phyloP scores from a whole-genome alignment of 495 filamentous ascomycete genomes.

The Apiosordaria backusii region DNA sequence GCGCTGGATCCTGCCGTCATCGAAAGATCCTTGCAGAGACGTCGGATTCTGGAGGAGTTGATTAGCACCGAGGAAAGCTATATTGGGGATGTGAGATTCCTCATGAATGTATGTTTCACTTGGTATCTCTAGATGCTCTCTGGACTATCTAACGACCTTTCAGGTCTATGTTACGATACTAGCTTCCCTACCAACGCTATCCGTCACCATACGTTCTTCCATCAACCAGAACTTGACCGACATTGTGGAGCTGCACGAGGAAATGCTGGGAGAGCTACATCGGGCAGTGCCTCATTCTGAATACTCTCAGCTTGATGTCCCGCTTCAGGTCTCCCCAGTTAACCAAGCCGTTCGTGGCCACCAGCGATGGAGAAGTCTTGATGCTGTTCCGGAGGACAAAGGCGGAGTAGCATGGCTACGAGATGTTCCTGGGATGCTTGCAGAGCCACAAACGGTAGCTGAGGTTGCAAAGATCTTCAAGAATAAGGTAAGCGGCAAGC shows the following conservation, averaged over 20 bases:
- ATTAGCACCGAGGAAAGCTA: constrained; percentile 85
- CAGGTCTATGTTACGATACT: constrained; percentile 68
- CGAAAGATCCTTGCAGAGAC: constrained; percentile 66
- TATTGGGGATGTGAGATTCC: constrained; percentile 76
- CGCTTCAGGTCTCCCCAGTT: constrained; percentile 14
- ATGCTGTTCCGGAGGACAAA: constrained; percentile 53
- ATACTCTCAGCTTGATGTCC: constrained; percentile 47
- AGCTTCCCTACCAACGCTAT: constrained; percentile 55
- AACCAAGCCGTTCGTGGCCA: constrained; percentile 35
- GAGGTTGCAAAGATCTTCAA: constrained; percentile 76
- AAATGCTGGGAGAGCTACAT: constrained; percentile 63
- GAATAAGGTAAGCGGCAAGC: constrained; percentile 55
- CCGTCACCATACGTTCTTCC: constrained; percentile 52
- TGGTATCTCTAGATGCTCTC: background rate
- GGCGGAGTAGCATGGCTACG: constrained; percentile 42
- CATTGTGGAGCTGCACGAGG: constrained; percentile 68
- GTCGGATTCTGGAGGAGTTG: constrained; percentile 77
- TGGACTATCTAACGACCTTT: constrained; percentile 9
- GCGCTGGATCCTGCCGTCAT: constrained; percentile 68
- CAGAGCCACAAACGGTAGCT: constrained; percentile 67
- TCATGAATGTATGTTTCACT: constrained; percentile 65
- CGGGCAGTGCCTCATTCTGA: constrained; percentile 59
- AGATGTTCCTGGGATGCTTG: constrained; percentile 51
- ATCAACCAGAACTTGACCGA: constrained; percentile 66
- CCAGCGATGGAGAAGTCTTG: constrained; percentile 57